Evolutionary conservation across 2,329 filamentous ascomycete genomes (phyloP).

Genomic region (Nemania abortiva): DNA sequence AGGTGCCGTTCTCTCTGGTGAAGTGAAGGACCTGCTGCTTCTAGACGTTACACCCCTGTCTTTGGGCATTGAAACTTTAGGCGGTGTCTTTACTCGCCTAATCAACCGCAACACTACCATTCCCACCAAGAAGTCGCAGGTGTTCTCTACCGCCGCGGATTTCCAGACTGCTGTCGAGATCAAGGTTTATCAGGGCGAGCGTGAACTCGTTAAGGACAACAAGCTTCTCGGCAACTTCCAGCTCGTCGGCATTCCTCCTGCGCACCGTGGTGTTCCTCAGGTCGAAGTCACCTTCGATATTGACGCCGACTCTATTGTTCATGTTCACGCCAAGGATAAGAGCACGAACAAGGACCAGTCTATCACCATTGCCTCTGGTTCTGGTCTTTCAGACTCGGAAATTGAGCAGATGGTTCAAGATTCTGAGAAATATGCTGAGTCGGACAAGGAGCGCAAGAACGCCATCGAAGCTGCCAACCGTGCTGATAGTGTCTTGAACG

Average conservation of each 20-base stretch:
- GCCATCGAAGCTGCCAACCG: slow-evolving; percentile 98
- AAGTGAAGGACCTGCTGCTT: slow-evolving; percentile 94
- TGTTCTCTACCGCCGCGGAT: slow-evolving; percentile 96
- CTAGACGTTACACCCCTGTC: slow-evolving; percentile 96
- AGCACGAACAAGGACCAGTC: slow-evolving; percentile 99
- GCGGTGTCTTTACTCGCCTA: slow-evolving; percentile 96
- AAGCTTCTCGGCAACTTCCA: slow-evolving; percentile 99
- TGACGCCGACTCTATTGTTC: slow-evolving; percentile 96
- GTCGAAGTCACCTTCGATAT: slow-evolving; percentile 99
- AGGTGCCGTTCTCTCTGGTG: slow-evolving; percentile 94
- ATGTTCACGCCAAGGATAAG: slow-evolving; percentile 99
- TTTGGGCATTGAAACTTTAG: slow-evolving; percentile 97
- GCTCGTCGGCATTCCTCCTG: slow-evolving; percentile 95
- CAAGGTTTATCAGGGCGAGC: slow-evolving; percentile 99
- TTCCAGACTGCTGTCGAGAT: slow-evolving; percentile 99
- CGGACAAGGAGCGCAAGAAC: slow-evolving; percentile 96
- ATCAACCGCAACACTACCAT: slow-evolving; percentile 99
- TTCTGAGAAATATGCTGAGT: slow-evolving; percentile 94
- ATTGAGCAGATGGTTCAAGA: slow-evolving; percentile 98
- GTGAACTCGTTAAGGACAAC: slow-evolving; percentile 98
- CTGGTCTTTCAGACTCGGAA: slow-evolving; percentile 92
- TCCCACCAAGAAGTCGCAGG: slow-evolving; percentile 98
- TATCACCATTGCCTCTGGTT: slow-evolving; percentile 98
- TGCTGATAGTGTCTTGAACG: slow-evolving; percentile 94
- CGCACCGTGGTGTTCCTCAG: slow-evolving; percentile 95